Percentiles rank a stretch among this genome's conserved stretches.
Evolutionary conservation across 495 filamentous ascomycete genomes (phyloP).

Genomic region (Penicillium cataractarum): DNA sequence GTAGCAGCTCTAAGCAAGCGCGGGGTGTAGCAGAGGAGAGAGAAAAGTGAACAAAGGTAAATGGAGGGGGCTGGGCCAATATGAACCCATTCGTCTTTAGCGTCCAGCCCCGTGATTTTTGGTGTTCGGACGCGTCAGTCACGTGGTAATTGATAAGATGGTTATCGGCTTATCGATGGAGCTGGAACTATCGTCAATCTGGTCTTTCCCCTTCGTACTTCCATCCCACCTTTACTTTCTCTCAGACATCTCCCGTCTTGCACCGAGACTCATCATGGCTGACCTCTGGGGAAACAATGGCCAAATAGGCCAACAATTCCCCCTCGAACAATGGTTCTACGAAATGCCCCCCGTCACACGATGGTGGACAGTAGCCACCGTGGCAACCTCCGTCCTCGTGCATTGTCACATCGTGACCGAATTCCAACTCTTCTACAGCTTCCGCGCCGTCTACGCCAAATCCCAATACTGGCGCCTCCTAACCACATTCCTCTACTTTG

Average conservation of each 20-base stretch:
- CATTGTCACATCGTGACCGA: conserved; percentile 90
- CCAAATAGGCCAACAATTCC: conserved; percentile 65
- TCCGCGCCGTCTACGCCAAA: conserved; percentile 85
- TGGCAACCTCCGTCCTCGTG: conserved; percentile 84
- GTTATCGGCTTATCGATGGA: not conserved
- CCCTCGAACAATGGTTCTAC: conserved; percentile 95
- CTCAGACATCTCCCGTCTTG: too few species aligned
- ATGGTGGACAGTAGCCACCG: conserved; percentile 93
- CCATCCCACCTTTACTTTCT: not conserved
- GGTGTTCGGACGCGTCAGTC: conserved; percentile 5
- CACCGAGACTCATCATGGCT: too few species aligned
- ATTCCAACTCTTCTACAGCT: conserved; percentile 97
- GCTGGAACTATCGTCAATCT: conserved; percentile 8
- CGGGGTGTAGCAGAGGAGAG: not conserved
- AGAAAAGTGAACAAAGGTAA: not conserved
- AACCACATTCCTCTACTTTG: conserved; percentile 96
- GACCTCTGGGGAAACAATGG: conserved; percentile 55
- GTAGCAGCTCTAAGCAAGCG: not conserved
- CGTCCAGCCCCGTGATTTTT: conserved; percentile 19
- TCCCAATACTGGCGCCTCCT: conserved; percentile 96
- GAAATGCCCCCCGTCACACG: conserved; percentile 96
- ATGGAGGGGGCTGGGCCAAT: conserved; percentile 22
- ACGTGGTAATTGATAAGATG: conserved; percentile 16
- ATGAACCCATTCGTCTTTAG: conserved; percentile 26
- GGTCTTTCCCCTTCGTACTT: conserved; percentile 7